Percentiles rank a stretch among this genome's conserved stretches.
Evolutionary conservation across 2,329 filamentous ascomycete genomes (phyloP).

Genomic region (Emergomyces orientalis): DNA sequence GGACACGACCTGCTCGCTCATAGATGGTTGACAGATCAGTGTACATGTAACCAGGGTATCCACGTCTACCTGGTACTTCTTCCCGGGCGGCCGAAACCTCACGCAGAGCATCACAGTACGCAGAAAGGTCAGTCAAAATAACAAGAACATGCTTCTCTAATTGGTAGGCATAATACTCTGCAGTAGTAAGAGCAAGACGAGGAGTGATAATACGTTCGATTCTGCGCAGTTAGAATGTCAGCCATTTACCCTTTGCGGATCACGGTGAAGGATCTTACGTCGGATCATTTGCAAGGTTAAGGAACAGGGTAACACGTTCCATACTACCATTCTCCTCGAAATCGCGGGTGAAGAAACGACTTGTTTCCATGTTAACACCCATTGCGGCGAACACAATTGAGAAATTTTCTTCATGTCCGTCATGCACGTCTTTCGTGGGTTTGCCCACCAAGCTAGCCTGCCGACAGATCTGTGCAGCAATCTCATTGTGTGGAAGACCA

Average conservation of each 20-base stretch:
- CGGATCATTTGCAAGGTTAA: constrained; percentile 98
- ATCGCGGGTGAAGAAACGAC: constrained; percentile 94
- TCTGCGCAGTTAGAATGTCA: constrained; percentile 36
- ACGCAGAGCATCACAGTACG: constrained; percentile 97
- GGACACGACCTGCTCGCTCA: constrained; percentile 95
- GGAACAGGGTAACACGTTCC: constrained; percentile 93
- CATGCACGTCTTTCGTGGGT: constrained; percentile 91
- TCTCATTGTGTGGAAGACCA: constrained; percentile 98
- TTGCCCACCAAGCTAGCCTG: constrained; percentile 87
- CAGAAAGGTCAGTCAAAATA: constrained; percentile 94
- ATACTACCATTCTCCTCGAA: constrained; percentile 99
- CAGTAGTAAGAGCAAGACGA: constrained; percentile 92
- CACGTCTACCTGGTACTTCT: constrained; percentile 97
- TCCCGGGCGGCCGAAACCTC: constrained; percentile 96
- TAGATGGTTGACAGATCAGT: constrained; percentile 99
- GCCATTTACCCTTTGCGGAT: neutral
- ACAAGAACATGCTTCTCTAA: constrained; percentile 99
- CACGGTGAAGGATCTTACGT: constrained; percentile 54
- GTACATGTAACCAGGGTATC: constrained; percentile 99
- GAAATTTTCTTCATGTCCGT: constrained; percentile 98
- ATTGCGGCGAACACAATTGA: constrained; percentile 99
- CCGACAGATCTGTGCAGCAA: constrained; percentile 96
- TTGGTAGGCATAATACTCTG: constrained; percentile 99
- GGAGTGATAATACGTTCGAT: constrained; percentile 99
- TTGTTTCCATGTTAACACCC: constrained; percentile 99